Base-by-base conservation (phyloP, 2,329 filamentous ascomycete species). In the Tolypocladium endophyticum region DNA sequence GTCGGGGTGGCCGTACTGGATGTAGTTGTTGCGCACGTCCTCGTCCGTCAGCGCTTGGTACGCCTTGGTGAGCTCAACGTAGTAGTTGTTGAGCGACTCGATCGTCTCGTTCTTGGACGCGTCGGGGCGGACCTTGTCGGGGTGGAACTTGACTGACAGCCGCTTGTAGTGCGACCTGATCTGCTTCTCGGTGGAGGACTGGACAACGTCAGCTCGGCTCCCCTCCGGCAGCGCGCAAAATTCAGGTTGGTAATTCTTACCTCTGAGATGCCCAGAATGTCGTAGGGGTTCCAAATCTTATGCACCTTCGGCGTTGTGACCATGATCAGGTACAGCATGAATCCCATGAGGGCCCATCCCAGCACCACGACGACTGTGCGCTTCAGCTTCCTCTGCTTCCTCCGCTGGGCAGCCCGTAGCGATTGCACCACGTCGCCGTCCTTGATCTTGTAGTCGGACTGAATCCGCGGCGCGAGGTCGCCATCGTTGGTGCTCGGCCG, bases 31-130 rank as follows among this genome's bases (percentile, higher is more conserved):
- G 70, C 94, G 89, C 62, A 97, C 84, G 50, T 97, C 94, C 76
- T 99, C 95, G 71, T 99, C 94, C 5, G 95, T 99, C 56, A 99
- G 83, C 4, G 94, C 89, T 76, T 99, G 96, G 82, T 97, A 99
- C 8, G 94, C 94, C 79, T 99, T 99, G 66, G 91, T 94, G 68
- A 97, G 84, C 70, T 97, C 92, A 60, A 97, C 92, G 77, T 94
- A 99, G 72, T 87, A 82, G 61, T 92, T 82, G 74, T 94, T 99
- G 67, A 97, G 82, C 23, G 79, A 82, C 66, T 97, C 92, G 59
- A 86, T 67, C 1, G 94, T 99, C 75, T 96, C 86, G 75, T 99
- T 99, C 77, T 92, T 94, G 63, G 87, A 78, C 28, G 87, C 77
- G 71, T 97, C 90, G 30, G 91, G 90, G 70, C 83, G 85, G 64